Evolutionary conservation across 257 asterid genomes (phyloP).

Genomic region (Fraxinus anomala): DNA sequence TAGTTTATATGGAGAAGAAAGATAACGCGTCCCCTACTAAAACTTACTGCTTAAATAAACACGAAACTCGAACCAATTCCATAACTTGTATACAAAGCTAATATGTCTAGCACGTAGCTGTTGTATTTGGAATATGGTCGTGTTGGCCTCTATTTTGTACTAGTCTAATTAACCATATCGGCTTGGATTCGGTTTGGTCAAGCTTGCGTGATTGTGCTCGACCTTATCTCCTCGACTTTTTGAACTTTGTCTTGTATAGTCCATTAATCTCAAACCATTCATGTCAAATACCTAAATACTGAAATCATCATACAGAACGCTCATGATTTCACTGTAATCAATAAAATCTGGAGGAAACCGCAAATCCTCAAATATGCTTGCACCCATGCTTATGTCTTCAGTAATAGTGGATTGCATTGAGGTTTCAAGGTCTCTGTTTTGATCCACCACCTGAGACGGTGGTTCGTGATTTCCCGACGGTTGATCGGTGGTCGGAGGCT

Average conservation of each 20-base stretch:
- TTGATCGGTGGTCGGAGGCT: no score
- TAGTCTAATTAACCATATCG: no score
- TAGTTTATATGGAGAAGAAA: no score
- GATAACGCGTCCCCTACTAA: no score
- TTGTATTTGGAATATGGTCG: neutral
- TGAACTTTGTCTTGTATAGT: neutral
- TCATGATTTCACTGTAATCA: constrained; percentile 43
- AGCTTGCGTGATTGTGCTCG: neutral
- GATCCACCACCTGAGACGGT: neutral
- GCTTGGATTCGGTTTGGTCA: neutral
- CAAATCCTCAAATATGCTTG: constrained; percentile 35
- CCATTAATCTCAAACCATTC: neutral
- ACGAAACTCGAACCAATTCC: neutral
- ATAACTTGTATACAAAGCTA: neutral
- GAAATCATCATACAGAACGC: constrained; percentile 62
- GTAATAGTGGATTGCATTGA: constrained; percentile 33
- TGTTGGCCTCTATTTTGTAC: no score
- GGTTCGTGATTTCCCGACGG: constrained; percentile 1
- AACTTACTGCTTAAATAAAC: no score
- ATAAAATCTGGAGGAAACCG: constrained; percentile 23
- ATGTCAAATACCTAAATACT: constrained; percentile 17
- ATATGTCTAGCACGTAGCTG: neutral
- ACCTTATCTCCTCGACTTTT: neutral
- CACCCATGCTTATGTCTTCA: constrained; percentile 2
- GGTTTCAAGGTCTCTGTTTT: constrained; percentile 22